Percentiles rank a stretch among this genome's conserved stretches.
Conservation (phyloP, 352 stramenopile species). For the Pythium plurisporium region DNA sequence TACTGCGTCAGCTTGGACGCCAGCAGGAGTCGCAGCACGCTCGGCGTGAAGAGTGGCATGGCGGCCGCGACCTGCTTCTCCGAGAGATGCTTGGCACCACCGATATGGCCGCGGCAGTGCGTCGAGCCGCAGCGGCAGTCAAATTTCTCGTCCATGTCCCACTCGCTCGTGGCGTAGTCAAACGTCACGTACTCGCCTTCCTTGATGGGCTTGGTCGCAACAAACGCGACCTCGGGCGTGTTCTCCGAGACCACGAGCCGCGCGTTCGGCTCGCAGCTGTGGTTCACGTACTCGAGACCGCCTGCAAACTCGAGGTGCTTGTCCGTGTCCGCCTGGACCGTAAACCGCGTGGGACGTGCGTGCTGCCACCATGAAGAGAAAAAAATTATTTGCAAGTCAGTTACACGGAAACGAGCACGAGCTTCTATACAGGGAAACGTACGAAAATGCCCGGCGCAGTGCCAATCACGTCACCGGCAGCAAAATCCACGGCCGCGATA, state of each 20-base stretch:
- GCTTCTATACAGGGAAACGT: slow-evolving; percentile 22
- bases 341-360: slow-evolving; percentile 72
- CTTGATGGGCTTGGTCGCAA: slow-evolving; percentile 70
- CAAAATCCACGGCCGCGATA: slow-evolving; percentile 64
- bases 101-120: slow-evolving; percentile 62
- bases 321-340: slow-evolving; percentile 65
- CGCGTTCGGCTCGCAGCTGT: slow-evolving; percentile 84
- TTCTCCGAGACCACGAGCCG: slow-evolving; percentile 74
- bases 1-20: slow-evolving; percentile 39
- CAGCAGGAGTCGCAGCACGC: slow-evolving; percentile 63
- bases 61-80: slow-evolving; percentile 43
- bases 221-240: slow-evolving; percentile 64
- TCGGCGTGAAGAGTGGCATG: slow-evolving; percentile 69
- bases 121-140: slow-evolving; percentile 69
- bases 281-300: slow-evolving; percentile 86
- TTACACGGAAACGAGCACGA: too few species aligned
- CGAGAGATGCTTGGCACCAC: slow-evolving; percentile 78
- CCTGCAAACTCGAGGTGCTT: slow-evolving; percentile 84
- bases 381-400: background rate
- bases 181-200: slow-evolving; percentile 78
- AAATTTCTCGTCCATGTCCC: slow-evolving; percentile 92
- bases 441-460: slow-evolving; percentile 65
- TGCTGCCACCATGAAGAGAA: slow-evolving; percentile 24
- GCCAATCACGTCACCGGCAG: slow-evolving; percentile 61
- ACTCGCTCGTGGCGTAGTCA: slow-evolving; percentile 89